Evolutionary conservation across 1,284 basidiomycete species (phyloP), one percentile per base, ranked within the genome.

Genomic region (Ustilago vetiveriae): DNA sequence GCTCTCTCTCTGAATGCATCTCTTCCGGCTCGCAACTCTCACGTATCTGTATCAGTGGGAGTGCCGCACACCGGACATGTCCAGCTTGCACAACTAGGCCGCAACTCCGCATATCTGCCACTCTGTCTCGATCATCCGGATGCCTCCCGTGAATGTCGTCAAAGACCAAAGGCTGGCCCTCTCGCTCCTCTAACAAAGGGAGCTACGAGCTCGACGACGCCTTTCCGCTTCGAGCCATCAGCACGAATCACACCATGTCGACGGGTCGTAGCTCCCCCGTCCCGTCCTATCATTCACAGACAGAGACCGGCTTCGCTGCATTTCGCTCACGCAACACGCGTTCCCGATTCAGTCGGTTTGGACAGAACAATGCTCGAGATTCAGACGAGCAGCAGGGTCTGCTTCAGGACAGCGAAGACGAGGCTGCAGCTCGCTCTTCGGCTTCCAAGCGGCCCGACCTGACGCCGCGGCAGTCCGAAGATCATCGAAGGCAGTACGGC

Each of bases 381-480:
- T 66, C 63, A 13, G 68, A 71, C 21, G 68, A 71, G 41, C 68
- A 71, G 43, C 62, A 62, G 29, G 68, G 68, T 9, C 56, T 71
- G 22, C 55, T 71, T 0, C 51, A 62, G n/a, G 51, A 50, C 19
- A 57, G 51, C 22, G 55, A 63, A n/a, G 63, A 67, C 19, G 58
- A 62, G 0, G 27, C 24, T n/a, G 14, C 36, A 6, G 36, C 52
- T 0, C 49, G 49, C 8, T 26, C 45, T 1, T 6, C 19, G 2
- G 42, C 46, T 35, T 50, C 55, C 3, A 65, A 57, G 42, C 55
- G 55, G 13, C 43, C 62, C 2, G 27, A 47, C 10, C 6, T 50
- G 30, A 59, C 59, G 2, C 51, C 66, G 5, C 32, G 66, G 27
- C 66, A 53, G 7, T 69, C 66, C 19, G 59, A 69, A 26, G 66